Conservation (phyloP, 2,329 filamentous ascomycete genomes). For the Nothophoma quercina region DNA sequence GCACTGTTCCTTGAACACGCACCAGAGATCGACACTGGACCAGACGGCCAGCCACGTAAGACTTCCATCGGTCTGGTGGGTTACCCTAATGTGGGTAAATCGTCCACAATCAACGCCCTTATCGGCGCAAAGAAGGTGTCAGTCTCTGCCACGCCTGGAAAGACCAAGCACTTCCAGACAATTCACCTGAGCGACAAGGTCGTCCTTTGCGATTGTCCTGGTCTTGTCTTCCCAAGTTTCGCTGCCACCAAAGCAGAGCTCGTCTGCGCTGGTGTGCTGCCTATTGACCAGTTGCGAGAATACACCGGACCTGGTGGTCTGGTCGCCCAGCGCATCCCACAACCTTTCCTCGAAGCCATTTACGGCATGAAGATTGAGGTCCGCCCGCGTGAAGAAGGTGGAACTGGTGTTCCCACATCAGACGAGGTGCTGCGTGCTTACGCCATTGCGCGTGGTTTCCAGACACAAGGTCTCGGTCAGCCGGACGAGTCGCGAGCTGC, state of each 20-base stretch:
- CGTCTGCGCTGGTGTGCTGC: conserved; percentile 91
- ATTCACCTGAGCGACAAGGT: conserved; percentile 91
- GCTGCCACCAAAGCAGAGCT: conserved; percentile 95
- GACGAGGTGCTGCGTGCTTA: conserved; percentile 87
- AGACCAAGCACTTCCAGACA: conserved; percentile 99
- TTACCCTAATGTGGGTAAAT: conserved; percentile 99
- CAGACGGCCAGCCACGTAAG: conserved; percentile 65
- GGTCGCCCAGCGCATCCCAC: conserved; percentile 84
- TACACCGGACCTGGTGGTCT: conserved; percentile 86
- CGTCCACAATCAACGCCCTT: conserved; percentile 98
- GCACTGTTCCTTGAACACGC: conserved; percentile 82
- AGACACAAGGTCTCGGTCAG: conserved; percentile 85
- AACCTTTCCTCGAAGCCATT: conserved; percentile 86
- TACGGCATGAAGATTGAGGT: conserved; percentile 91
- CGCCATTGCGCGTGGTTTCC: conserved; percentile 87
- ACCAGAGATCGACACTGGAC: conserved; percentile 62
- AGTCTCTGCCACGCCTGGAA: conserved; percentile 94
- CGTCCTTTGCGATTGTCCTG: conserved; percentile 95
- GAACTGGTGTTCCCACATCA: conserved; percentile 83
- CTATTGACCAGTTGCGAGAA: conserved; percentile 95
- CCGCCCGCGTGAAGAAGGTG: conserved; percentile 86
- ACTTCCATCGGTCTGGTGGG: conserved; percentile 92
- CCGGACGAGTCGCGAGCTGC: conserved; percentile 94
- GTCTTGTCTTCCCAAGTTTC: conserved; percentile 98
- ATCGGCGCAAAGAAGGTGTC: conserved; percentile 98